phyloP scores from a whole-genome alignment of 352 stramenopile species.

The Phytophthora idaei region DNA sequence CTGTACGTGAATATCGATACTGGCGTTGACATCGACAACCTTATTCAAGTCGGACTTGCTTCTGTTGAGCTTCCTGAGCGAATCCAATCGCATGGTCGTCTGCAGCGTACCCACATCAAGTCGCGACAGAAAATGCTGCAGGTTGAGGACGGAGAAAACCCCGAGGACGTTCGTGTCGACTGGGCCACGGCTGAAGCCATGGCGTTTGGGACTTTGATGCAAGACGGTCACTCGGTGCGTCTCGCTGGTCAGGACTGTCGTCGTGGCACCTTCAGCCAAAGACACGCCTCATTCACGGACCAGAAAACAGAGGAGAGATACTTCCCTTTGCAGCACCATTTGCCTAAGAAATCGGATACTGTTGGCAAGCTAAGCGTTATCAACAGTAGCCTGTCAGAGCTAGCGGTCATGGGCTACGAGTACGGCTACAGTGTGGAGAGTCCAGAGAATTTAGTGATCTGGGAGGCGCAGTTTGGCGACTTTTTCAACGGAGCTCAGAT shows the following conservation, averaged over 20 bases:
- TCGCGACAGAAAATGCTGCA: conserved; percentile 76
- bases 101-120: conserved; percentile 83
- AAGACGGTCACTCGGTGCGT: conserved; percentile 83
- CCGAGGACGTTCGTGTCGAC: conserved; percentile 68
- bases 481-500: conserved; percentile 91
- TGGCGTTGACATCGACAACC: conserved; percentile 59
- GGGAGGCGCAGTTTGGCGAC: conserved; percentile 92
- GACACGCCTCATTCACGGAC: conserved; percentile 87
- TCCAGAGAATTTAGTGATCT: conserved; percentile 82
- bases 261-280: conserved; percentile 89
- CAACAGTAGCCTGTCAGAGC: conserved; percentile 87
- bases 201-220: conserved; percentile 86
- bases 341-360: conserved; percentile 39
- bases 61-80: conserved; percentile 64
- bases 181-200: conserved; percentile 90
- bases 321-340: conserved; percentile 74
- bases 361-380: conserved; percentile 64
- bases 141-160: conserved; percentile 30
- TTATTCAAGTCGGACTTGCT: conserved; percentile 66
- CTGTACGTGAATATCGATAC: conserved; percentile 60
- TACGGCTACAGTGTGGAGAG: conserved; percentile 91
- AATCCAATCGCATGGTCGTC: conserved; percentile 67
- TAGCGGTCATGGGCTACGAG: conserved; percentile 90
- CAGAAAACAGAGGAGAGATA: conserved; percentile 78
- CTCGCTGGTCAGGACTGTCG: conserved; percentile 89